Percentiles rank a stretch among this genome's conserved stretches.
Evolutionary conservation across 805 yeast species (phyloP).

Genomic region (Peterozyma xylosa): DNA sequence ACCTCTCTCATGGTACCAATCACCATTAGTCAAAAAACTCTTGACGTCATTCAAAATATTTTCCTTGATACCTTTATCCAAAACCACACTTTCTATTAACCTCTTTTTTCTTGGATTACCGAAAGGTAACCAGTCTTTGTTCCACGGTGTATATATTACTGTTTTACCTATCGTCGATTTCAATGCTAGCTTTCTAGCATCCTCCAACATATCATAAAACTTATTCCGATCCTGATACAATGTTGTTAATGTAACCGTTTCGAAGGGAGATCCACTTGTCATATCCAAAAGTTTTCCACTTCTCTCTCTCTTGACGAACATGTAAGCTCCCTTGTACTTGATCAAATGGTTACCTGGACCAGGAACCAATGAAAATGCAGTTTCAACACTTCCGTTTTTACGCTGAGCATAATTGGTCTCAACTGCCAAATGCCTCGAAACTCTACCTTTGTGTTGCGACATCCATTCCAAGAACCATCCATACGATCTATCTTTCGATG

Average conservation of each 20-base stretch:
- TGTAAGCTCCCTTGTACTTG: slow-evolving; percentile 77
- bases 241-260: slow-evolving; percentile 91
- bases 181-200: slow-evolving; percentile 80
- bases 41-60: slow-evolving; percentile 60
- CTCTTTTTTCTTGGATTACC: slow-evolving; percentile 92
- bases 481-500: slow-evolving; percentile 88
- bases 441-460: slow-evolving; percentile 70
- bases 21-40: slow-evolving; percentile 72
- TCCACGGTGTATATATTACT: slow-evolving; percentile 90
- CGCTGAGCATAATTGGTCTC: slow-evolving; percentile 84
- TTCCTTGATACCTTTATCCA: slow-evolving; percentile 71
- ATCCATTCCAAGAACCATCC: slow-evolving; percentile 96
- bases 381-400: slow-evolving; percentile 84
- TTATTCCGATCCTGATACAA: slow-evolving; percentile 71
- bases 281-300: slow-evolving; percentile 83
- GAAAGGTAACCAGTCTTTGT: slow-evolving; percentile 98
- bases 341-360: slow-evolving; percentile 96
- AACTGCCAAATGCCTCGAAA: slow-evolving; percentile 81
- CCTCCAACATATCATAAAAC: slow-evolving; percentile 59
- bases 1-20: slow-evolving; percentile 95
- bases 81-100: slow-evolving; percentile 73
- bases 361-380: slow-evolving; percentile 87
- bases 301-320: slow-evolving; percentile 84
- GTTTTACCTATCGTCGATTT: slow-evolving; percentile 87
- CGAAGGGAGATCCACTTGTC: slow-evolving; percentile 90